A percentile compares a stretch with the other conserved stretches of the same genome.
phyloP scores from a whole-genome alignment of 352 stramenopile species.

The Pythium scleroteichum region DNA sequence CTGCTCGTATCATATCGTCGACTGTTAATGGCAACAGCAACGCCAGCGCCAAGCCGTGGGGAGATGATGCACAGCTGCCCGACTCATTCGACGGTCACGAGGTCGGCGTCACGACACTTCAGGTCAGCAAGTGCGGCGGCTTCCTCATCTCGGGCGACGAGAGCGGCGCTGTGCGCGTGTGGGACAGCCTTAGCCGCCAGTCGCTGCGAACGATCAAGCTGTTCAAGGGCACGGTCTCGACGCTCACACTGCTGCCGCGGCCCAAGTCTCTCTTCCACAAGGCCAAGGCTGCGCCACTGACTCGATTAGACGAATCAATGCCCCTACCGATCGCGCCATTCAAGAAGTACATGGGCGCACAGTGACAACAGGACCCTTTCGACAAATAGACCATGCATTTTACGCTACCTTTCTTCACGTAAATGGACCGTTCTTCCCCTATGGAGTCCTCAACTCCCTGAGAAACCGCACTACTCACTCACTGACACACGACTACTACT shows the following conservation, averaged over 20 bases:
- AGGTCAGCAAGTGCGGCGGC: conserved; percentile 55
- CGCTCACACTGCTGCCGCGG: conserved; percentile 48
- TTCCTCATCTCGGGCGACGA: conserved; percentile 70
- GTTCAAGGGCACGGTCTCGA: conserved; percentile 63
- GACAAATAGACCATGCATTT: conserved; percentile 10
- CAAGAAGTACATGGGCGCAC: conserved; percentile 70
- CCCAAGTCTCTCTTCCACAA: conserved; percentile 67
- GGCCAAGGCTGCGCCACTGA: conserved; percentile 42
- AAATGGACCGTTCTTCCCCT: too few relatives aligned
- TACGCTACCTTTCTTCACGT: too few relatives aligned
- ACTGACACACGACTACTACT: too few relatives aligned
- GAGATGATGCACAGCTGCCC: conserved; percentile 41
- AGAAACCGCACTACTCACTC: too few relatives aligned
- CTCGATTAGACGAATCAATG: conserved; percentile 28
- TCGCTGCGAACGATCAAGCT: conserved; percentile 64
- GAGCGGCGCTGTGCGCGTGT: conserved; percentile 56
- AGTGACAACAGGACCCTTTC: background rate
- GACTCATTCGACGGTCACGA: conserved; percentile 73
- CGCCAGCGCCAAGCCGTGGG: conserved; percentile 34
- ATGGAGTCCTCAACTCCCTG: too few relatives aligned
- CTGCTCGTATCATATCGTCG: conserved; percentile 47
- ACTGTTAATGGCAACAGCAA: conserved; percentile 23
- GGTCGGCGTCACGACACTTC: conserved; percentile 51
- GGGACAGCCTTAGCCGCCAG: conserved; percentile 68
- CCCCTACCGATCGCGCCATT: conserved; percentile 63